These are phyloP conservation scores for Mycena galericulata DNA, from an alignment of 768 basidiomycete species.

Conservation along the genomic window DNA sequence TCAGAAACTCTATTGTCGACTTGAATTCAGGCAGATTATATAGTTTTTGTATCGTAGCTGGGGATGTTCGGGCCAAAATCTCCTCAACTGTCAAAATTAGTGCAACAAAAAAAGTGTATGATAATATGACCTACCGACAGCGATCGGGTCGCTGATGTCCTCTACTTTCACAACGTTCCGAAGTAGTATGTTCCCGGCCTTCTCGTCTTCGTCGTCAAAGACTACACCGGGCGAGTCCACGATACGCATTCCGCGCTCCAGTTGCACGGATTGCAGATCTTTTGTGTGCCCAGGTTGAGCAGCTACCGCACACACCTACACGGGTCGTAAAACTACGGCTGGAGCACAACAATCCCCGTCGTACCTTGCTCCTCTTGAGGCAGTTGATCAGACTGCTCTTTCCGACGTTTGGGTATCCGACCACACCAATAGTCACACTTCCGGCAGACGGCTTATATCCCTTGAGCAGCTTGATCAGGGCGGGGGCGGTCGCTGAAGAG, in stretches of 20 bases:
- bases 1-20: constrained; percentile 85
- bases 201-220: constrained; percentile 83
- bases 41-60: constrained; percentile 79
- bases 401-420: constrained; percentile 98
- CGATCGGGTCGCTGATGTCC: constrained; percentile 90
- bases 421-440: constrained; percentile 88
- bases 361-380: constrained; percentile 84
- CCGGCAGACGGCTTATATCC: constrained; percentile 80
- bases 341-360: constrained; percentile 9
- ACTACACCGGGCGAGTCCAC: constrained; percentile 99
- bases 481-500: constrained; percentile 79
- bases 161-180: constrained; percentile 93
- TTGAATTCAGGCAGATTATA: constrained; percentile 86
- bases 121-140: constrained; percentile 72
- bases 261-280: constrained; percentile 88
- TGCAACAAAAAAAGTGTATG: neutral
- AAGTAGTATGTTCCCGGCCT: constrained; percentile 76
- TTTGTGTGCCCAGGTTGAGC: constrained; percentile 96
- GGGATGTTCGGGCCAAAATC: constrained; percentile 80
- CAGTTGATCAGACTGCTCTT: constrained; percentile 96
- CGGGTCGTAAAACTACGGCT: neutral
- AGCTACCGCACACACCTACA: constrained; percentile 90
- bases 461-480: constrained; percentile 85
- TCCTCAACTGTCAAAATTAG: constrained; percentile 75
- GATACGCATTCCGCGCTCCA: constrained; percentile 93